Conservation (phyloP, 2,329 filamentous ascomycete species). For the Exophiala phaeomuriformis region DNA sequence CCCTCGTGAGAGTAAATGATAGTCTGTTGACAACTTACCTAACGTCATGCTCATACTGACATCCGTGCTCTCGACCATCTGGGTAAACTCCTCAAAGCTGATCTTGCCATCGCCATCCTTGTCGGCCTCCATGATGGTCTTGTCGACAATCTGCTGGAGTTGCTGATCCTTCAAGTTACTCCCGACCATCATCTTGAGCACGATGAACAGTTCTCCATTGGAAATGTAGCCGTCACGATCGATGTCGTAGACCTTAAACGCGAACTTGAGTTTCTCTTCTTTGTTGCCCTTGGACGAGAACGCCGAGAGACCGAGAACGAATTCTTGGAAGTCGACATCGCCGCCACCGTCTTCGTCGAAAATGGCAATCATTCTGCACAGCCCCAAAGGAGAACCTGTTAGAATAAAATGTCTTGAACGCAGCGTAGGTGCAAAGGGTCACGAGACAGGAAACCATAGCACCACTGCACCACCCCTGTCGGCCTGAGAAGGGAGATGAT, state of each 20-base stretch:
- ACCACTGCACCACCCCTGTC: too few species aligned
- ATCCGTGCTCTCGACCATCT: conserved; percentile 95
- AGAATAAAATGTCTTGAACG: too few species aligned
- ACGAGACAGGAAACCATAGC: too few species aligned
- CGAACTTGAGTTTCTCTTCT: conserved; percentile 94
- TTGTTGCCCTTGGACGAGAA: conserved; percentile 99
- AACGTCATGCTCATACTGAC: conserved; percentile 62
- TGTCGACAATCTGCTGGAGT: conserved; percentile 97
- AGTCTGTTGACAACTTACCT: conserved; percentile 38
- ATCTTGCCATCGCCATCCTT: conserved; percentile 94
- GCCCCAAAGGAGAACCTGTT: background rate
- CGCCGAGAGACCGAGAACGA: conserved; percentile 87
- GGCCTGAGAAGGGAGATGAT: too few species aligned
- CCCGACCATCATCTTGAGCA: conserved; percentile 99
- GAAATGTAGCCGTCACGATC: conserved; percentile 97
- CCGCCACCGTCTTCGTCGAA: conserved; percentile 98
- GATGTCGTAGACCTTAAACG: conserved; percentile 99
- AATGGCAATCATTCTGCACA: conserved; percentile 85
- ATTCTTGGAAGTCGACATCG: conserved; percentile 97
- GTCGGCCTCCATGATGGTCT: conserved; percentile 99
- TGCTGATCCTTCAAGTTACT: conserved; percentile 99
- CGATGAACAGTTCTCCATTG: conserved; percentile 98
- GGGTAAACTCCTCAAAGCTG: conserved; percentile 96
- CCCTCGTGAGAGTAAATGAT: too few species aligned
- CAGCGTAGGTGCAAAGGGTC: too few species aligned